Evolutionary conservation across 148 eudicot species (phyloP).

Genomic region (Rhododendron ferrugineum): DNA sequence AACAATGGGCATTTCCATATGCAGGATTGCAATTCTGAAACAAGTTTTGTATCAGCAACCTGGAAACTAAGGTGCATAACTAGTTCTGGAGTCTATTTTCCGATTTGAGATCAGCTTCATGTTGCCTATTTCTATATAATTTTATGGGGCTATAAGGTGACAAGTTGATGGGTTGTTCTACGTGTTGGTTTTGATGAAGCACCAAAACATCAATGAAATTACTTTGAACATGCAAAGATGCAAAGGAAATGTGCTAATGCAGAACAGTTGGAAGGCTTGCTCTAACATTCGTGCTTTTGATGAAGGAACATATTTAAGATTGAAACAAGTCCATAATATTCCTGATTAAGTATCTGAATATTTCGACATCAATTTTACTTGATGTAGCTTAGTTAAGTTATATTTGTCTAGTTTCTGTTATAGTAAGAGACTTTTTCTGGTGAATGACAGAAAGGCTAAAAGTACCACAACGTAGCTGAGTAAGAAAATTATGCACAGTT

Average conservation of each 20-base stretch:
- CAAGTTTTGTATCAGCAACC: constrained; percentile 46
- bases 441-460: not conserved
- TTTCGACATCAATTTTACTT: not conserved
- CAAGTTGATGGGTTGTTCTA: not conserved
- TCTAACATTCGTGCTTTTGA: not conserved
- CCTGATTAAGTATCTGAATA: not conserved
- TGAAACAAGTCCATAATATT: not conserved
- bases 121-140: not conserved
- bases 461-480: not conserved
- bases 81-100: not conserved
- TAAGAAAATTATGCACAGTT: not conserved
- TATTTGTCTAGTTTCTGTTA: not conserved
- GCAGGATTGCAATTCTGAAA: constrained; percentile 47
- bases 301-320: not conserved
- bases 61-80: constrained; percentile 71
- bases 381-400: not conserved
- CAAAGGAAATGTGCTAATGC: not conserved
- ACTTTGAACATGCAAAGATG: not conserved
- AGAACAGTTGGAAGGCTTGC: not conserved
- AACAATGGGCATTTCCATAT: constrained; percentile 1
- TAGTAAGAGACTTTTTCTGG: not conserved
- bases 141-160: not conserved
- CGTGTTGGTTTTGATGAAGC: not conserved
- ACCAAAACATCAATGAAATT: not conserved
- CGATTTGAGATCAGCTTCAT: not conserved